phyloP scores from a whole-genome alignment of 805 yeast species.

The Candida oleophila region DNA sequence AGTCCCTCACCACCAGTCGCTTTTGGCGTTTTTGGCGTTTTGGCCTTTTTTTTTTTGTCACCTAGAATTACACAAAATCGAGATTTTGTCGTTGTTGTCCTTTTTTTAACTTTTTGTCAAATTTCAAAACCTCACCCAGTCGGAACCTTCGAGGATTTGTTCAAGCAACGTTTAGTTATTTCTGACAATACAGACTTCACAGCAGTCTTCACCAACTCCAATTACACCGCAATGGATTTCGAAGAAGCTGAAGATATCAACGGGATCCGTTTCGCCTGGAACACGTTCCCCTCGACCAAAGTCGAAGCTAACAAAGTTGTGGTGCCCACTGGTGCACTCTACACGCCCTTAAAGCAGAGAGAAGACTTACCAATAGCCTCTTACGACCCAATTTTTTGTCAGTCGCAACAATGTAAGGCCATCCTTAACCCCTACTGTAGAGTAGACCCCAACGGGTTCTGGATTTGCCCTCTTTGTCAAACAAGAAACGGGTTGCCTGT shows the following conservation, averaged over 20 bases:
- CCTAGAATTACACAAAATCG: constrained; percentile 1
- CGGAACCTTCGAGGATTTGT: no score
- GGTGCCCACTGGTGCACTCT: constrained; percentile 90
- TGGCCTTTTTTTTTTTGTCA: neutral
- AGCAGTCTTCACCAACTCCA: neutral
- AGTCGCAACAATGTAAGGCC: constrained; percentile 74
- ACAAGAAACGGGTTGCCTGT: constrained; percentile 78
- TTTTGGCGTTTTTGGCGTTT: no score
- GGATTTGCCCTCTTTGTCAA: constrained; percentile 86
- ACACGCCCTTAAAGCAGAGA: constrained; percentile 86
- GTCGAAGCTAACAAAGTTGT: constrained; percentile 88
- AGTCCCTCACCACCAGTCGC: no score
- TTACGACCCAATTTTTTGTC: constrained; percentile 84
- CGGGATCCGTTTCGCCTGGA: constrained; percentile 50
- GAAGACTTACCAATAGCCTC: constrained; percentile 74
- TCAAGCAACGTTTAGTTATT: no score
- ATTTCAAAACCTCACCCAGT: neutral
- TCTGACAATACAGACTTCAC: no score
- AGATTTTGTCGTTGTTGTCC: constrained; percentile 3
- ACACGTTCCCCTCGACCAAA: constrained; percentile 83
- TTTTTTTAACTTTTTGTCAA: constrained; percentile 1
- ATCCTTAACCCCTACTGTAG: constrained; percentile 85
- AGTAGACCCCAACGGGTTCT: constrained; percentile 72
- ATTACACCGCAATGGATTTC: constrained; percentile 28
- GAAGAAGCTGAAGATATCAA: constrained; percentile 45